Evolutionary conservation across 768 basidiomycete genomes (phyloP).

Genomic region (Rhodotorula diobovata): DNA sequence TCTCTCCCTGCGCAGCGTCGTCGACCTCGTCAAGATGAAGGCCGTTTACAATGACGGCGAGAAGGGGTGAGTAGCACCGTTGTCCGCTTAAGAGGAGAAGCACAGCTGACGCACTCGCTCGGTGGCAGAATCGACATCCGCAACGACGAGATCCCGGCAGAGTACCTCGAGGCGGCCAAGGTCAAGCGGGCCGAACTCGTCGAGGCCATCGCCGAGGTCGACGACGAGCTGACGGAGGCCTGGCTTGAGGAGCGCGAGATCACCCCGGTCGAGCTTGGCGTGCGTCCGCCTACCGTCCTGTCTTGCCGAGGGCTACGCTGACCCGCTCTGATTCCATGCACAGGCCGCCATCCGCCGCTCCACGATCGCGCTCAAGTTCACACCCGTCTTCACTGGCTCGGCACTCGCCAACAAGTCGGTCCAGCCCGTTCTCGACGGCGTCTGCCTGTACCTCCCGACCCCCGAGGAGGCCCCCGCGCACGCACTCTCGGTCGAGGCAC

Average conservation of each 20-base stretch:
- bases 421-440: conserved; percentile 87
- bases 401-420: conserved; percentile 96
- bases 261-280: conserved; percentile 63
- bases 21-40: conserved; percentile 92
- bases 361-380: conserved; percentile 81
- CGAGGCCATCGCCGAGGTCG: conserved; percentile 91
- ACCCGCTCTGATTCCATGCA: background rate
- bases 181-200: conserved; percentile 85
- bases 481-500: conserved; percentile 75
- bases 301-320: background rate
- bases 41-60: conserved; percentile 88
- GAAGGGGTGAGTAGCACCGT: conserved; percentile 65
- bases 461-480: conserved; percentile 72
- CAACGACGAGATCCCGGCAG: conserved; percentile 78
- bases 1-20: conserved; percentile 51
- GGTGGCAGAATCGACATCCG: conserved; percentile 63
- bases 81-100: background rate
- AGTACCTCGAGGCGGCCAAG: conserved; percentile 67
- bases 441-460: conserved; percentile 89
- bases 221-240: conserved; percentile 88
- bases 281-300: background rate
- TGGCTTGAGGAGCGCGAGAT: conserved; percentile 79
- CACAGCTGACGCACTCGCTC: background rate
- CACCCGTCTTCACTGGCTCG: conserved; percentile 93
- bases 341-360: conserved; percentile 75